Percentiles rank a stretch among this genome's conserved stretches.
Evolutionary conservation across 2,329 filamentous ascomycete genomes (phyloP).

Genomic region (Gremmenia infestans): DNA sequence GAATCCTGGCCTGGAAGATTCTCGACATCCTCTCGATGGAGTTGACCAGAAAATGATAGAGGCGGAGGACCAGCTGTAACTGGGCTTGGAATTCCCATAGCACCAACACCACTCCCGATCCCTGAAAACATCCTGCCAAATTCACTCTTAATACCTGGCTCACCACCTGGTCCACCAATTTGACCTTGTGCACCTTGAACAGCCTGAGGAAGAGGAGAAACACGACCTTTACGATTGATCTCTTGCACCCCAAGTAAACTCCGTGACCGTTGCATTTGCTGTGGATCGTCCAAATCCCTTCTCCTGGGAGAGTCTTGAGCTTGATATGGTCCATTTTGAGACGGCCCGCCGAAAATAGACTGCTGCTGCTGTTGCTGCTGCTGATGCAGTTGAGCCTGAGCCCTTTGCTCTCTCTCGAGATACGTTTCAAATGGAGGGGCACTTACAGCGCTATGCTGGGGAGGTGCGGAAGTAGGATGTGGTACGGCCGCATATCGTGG

Average conservation of each 20-base stretch:
- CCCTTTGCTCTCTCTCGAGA: conserved; percentile 30
- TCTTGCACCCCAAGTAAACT: conserved; percentile 70
- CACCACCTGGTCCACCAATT: conserved; percentile 69
- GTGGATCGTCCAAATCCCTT: conserved; percentile 43
- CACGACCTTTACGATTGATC: conserved; percentile 73
- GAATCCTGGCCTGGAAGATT: conserved; percentile 43
- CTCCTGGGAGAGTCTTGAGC: conserved; percentile 42
- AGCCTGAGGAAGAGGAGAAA: conserved; percentile 86
- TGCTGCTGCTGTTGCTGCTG: conserved; percentile 35
- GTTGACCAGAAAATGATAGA: conserved; percentile 44
- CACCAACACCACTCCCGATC: conserved; percentile 66
- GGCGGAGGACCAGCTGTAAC: conserved; percentile 46
- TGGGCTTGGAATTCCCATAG: conserved; percentile 42
- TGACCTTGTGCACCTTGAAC: conserved; percentile 88
- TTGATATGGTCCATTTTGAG: conserved; percentile 37
- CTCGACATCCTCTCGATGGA: conserved; percentile 48
- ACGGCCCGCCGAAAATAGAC: conserved; percentile 33
- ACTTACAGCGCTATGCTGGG: conserved; percentile 28
- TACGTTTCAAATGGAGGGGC: conserved; percentile 30
- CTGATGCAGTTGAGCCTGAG: conserved; percentile 33
- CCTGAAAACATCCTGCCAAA: conserved; percentile 93
- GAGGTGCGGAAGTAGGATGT: conserved; percentile 29
- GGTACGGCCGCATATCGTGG: conserved; percentile 32
- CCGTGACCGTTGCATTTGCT: conserved; percentile 53
- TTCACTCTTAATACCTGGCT: conserved; percentile 89